Evolutionary conservation across 129 eudicot genomes (phyloP).

Genomic region (Lonicera japonica): DNA sequence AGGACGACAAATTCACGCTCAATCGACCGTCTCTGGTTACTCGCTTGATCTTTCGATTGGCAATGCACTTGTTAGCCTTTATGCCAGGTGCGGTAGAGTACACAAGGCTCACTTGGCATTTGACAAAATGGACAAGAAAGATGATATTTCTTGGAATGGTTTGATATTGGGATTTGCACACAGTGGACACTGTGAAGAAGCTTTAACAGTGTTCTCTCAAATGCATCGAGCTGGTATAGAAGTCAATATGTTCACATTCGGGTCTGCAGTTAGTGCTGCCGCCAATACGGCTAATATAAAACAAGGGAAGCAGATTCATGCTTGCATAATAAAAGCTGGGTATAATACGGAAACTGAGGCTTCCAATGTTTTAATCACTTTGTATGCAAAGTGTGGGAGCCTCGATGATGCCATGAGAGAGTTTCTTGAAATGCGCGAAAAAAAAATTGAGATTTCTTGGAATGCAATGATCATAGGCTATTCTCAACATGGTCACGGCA

Average conservation of each 20-base stretch:
- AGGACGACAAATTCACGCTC: conserved; percentile 85
- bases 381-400: conserved; percentile 87
- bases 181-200: conserved; percentile 71
- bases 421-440: conserved; percentile 52
- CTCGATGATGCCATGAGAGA: conserved; percentile 66
- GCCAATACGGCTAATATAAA: conserved; percentile 70
- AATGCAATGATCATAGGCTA: conserved; percentile 96
- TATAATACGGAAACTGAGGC: conserved; percentile 68
- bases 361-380: conserved; percentile 69
- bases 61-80: conserved; percentile 76
- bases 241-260: conserved; percentile 66
- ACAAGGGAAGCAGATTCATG: conserved; percentile 84
- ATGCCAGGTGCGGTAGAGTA: conserved; percentile 82
- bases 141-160: conserved; percentile 82
- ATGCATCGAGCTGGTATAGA: conserved; percentile 66
- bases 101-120: conserved; percentile 67
- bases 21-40: conserved; percentile 60
- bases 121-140: conserved; percentile 52
- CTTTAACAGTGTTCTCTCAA: conserved; percentile 53
- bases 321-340: conserved; percentile 61
- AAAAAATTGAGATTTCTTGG: conserved; percentile 88
- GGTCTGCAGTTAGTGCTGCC: conserved; percentile 88
- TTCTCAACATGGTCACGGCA: conserved; percentile 92
- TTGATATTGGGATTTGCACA: conserved; percentile 88
- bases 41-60: conserved; percentile 73